phyloP scores from a whole-genome alignment of 768 basidiomycete genomes.

The Tubosaeta sp. region DNA sequence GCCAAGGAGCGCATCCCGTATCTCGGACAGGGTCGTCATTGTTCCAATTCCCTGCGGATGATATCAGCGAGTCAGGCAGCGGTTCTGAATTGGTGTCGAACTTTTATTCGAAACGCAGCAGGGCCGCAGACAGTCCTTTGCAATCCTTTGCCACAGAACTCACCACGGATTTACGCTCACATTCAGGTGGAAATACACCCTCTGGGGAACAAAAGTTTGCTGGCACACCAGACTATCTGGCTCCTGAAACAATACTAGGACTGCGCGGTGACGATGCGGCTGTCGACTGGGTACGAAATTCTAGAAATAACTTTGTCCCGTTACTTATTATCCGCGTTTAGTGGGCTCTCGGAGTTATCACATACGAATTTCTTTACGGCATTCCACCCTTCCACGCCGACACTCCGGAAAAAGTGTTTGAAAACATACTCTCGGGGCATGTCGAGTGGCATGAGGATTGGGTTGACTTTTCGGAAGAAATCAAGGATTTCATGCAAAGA shows the following conservation, averaged over 20 bases:
- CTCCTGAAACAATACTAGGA: slow-evolving; percentile 93
- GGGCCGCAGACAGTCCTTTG: slow-evolving; percentile 67
- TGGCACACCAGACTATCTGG: slow-evolving; percentile 96
- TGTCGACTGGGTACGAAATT: slow-evolving; percentile 86
- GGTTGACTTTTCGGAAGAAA: slow-evolving; percentile 80
- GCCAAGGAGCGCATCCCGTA: slow-evolving; percentile 56
- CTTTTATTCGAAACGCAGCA: slow-evolving; percentile 49
- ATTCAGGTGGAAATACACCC: slow-evolving; percentile 58
- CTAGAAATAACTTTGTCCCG: slow-evolving; percentile 5
- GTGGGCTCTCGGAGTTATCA: slow-evolving; percentile 99
- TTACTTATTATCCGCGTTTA: slow-evolving; percentile 31
- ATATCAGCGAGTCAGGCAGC: slow-evolving; percentile 80
- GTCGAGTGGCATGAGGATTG: slow-evolving; percentile 97
- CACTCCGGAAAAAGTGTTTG: slow-evolving; percentile 95
- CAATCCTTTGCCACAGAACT: slow-evolving; percentile 86
- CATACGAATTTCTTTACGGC: slow-evolving; percentile 96
- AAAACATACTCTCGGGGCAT: slow-evolving; percentile 92
- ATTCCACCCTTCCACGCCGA: slow-evolving; percentile 98
- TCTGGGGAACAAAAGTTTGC: slow-evolving; percentile 91
- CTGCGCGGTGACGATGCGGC: slow-evolving; percentile 91
- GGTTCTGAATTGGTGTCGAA: slow-evolving; percentile 70
- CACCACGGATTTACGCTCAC: slow-evolving; percentile 77
- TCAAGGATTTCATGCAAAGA: slow-evolving; percentile 84
- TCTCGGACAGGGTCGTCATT: slow-evolving; percentile 61
- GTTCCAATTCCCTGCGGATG: slow-evolving; percentile 70